Percentiles rank a stretch among this genome's conserved stretches.
phyloP scores from a whole-genome alignment of 78 protist genomes.

The slime mould (Dictyostelium discoideum) region DNA sequence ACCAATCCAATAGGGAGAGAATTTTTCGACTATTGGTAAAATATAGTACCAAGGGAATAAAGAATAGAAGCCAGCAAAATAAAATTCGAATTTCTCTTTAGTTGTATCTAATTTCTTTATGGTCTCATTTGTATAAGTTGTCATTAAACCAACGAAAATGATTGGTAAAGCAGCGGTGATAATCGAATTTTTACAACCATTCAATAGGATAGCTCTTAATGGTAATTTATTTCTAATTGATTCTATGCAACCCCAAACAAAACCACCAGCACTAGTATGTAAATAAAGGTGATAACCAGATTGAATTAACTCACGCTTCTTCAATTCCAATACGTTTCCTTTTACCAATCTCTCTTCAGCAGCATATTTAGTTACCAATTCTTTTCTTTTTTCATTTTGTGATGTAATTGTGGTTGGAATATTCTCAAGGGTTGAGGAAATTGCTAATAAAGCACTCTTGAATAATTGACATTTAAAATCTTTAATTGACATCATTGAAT shows the following conservation, averaged over 20 bases:
- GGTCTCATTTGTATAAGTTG: conserved; percentile 43
- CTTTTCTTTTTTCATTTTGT: neutral
- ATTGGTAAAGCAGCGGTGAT: conserved; percentile 86
- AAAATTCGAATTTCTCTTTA: conserved; percentile 59
- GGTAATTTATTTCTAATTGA: conserved; percentile 40
- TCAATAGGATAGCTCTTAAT: neutral
- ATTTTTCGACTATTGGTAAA: conserved; percentile 73
- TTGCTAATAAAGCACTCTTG: conserved; percentile 19
- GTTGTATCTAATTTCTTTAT: conserved; percentile 45
- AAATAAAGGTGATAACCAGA: conserved; percentile 82
- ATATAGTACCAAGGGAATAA: conserved; percentile 71
- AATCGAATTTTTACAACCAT: conserved; percentile 75
- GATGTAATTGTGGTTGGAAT: neutral
- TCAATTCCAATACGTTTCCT: neutral
- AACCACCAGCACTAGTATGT: conserved; percentile 88
- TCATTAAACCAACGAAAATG: conserved; percentile 81
- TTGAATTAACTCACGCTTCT: conserved; percentile 49
- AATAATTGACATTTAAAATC: neutral
- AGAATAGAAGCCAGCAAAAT: conserved; percentile 59
- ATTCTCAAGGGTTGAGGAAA: neutral
- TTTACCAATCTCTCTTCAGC: neutral
- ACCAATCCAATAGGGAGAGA: conserved; percentile 88
- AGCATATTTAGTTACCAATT: neutral
- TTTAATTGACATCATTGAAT: neutral
- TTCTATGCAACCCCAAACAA: conserved; percentile 85